phyloP scores from a whole-genome alignment of 1,284 basidiomycete species.

The Boletus semigastroideus region DNA sequence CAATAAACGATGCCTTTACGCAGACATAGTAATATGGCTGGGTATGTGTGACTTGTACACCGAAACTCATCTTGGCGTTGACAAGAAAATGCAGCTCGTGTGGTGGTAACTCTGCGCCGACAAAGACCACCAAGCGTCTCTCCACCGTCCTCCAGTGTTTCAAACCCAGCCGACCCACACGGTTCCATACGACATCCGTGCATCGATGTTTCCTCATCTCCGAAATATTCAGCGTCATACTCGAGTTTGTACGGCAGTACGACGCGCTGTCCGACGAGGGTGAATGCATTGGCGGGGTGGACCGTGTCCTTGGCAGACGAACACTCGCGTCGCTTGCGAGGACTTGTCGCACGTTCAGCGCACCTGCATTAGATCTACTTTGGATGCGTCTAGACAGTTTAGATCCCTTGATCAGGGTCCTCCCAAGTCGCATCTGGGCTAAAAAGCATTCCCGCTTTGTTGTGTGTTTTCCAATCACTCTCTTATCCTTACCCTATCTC shows the following conservation, averaged over 20 bases:
- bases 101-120: no score
- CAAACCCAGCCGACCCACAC: no score
- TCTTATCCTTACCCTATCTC: neutral
- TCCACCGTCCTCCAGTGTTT: neutral
- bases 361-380: conserved; percentile 18
- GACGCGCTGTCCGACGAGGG: neutral
- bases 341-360: conserved; percentile 8
- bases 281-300: neutral
- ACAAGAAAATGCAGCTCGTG: no score
- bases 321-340: conserved; percentile 6
- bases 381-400: conserved; percentile 21
- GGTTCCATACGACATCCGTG: no score
- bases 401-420: conserved; percentile 14
- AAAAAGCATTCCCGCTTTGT: conserved; percentile 1
- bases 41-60: no score
- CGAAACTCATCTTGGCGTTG: no score
- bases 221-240: conserved; percentile 2
- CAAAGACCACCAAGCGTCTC: neutral
- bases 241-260: conserved; percentile 5
- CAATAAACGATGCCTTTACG: no score
- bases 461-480: neutral
- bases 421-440: conserved; percentile 5
- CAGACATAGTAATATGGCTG: no score
- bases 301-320: neutral
- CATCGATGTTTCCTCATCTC: conserved; percentile 6